Percentiles rank a stretch among this genome's conserved stretches.
Evolutionary conservation across 2,329 filamentous ascomycete species (phyloP).

Genomic region (Aspergillus amoenus): DNA sequence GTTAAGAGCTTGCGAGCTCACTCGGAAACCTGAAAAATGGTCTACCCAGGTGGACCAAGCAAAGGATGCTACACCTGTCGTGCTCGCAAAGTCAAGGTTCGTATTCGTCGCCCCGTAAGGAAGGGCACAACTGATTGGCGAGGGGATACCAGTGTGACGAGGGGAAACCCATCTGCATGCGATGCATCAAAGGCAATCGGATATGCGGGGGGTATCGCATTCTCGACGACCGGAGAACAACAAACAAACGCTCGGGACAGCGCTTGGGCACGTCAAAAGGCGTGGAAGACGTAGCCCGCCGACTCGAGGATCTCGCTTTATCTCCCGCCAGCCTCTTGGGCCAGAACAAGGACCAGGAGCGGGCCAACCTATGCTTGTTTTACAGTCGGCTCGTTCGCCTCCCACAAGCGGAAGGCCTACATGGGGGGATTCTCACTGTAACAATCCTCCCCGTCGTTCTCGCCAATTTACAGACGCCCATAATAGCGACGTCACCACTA

Average conservation of each 20-base stretch:
- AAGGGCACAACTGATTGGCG: not conserved
- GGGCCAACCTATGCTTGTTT: not conserved
- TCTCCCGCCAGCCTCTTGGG: not conserved
- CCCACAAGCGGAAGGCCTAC: slow-evolving; percentile 1
- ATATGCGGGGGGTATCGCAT: slow-evolving; percentile 10
- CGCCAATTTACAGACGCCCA: not conserved
- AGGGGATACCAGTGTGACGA: slow-evolving; percentile 3
- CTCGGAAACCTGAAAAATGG: slow-evolving; percentile 1
- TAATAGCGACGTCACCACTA: not conserved
- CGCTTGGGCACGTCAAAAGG: not conserved
- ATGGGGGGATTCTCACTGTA: not conserved
- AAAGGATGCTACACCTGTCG: slow-evolving; percentile 10
- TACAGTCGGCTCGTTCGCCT: not conserved
- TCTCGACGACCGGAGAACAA: not conserved
- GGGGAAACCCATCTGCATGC: not conserved
- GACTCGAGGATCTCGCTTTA: not conserved
- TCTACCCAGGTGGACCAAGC: slow-evolving; percentile 10
- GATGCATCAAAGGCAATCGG: slow-evolving; percentile 7
- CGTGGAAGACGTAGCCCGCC: not conserved
- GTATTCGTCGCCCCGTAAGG: not conserved
- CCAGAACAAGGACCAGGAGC: not conserved
- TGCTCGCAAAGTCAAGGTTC: slow-evolving; percentile 12
- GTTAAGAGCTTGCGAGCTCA: not conserved
- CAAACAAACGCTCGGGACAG: not conserved
- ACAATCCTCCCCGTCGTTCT: not conserved